Percentiles rank a stretch among this genome's conserved stretches.
These are phyloP conservation scores for Tritrichomonas foetus DNA, from an alignment of 208 protist species.

Conservation along the genomic window DNA sequence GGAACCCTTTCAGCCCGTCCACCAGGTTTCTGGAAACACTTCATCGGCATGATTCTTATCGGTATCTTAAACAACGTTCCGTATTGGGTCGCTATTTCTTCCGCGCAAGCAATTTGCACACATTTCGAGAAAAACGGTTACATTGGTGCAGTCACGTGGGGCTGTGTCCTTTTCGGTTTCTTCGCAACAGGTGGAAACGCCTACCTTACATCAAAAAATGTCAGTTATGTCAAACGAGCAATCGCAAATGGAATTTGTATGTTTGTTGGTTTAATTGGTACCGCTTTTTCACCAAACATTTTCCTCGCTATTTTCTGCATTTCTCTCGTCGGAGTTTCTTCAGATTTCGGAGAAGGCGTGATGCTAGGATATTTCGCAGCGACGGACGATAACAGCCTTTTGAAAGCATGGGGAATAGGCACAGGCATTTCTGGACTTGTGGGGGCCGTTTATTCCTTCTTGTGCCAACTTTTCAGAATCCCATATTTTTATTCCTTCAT, in stretches of 20 bases:
- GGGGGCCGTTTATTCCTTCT: not conserved
- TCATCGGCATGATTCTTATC: not conserved
- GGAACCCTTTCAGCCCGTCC: too few relatives aligned
- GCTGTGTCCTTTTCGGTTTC: not conserved
- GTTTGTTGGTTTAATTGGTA: not conserved
- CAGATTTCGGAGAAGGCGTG: not conserved
- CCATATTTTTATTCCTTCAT: not conserved
- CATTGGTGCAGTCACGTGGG: slow-evolving; percentile 22
- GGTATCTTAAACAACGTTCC: not conserved
- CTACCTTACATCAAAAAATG: not conserved
- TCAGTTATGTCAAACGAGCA: not conserved
- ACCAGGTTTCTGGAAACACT: not conserved
- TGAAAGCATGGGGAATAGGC: not conserved
- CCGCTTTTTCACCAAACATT: not conserved
- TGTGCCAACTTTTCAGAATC: not conserved
- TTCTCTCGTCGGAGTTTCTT: not conserved
- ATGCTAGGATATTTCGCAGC: slow-evolving; percentile 9
- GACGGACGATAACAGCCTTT: not conserved
- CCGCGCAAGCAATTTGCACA: not conserved
- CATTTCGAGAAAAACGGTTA: not conserved
- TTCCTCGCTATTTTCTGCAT: not conserved
- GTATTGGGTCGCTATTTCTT: not conserved
- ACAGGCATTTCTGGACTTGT: not conserved
- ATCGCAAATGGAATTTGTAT: not conserved
- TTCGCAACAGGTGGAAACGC: not conserved